Evolutionary conservation across 805 yeast genomes (phyloP).

Genomic region (Yamadazyma olivae): DNA sequence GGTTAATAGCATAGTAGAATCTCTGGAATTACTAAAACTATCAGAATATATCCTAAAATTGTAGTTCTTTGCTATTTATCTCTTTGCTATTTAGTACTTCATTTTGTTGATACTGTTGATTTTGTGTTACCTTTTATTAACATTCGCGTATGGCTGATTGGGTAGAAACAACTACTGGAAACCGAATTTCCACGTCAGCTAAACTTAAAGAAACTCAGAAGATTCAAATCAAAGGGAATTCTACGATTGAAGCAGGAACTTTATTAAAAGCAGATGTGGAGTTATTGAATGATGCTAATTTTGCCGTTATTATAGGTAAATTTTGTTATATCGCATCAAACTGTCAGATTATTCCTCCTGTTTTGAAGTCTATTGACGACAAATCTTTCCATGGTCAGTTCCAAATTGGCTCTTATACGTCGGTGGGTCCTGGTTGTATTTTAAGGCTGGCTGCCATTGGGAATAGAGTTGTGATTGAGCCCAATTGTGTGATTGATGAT

Average conservation of each 20-base stretch:
- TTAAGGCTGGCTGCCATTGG: constrained; percentile 44
- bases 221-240: constrained; percentile 46
- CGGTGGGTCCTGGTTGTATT: constrained; percentile 33
- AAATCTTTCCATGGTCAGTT: constrained; percentile 20
- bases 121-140: no score
- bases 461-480: constrained; percentile 47
- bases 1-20: no score
- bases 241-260: constrained; percentile 40
- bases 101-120: no score
- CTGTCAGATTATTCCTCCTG: constrained; percentile 20
- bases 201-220: constrained; percentile 39
- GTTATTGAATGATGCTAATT: constrained; percentile 9
- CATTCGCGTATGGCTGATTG: no score
- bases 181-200: constrained; percentile 45
- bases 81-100: no score
- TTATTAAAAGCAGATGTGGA: constrained; percentile 31
- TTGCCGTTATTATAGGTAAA: constrained; percentile 44
- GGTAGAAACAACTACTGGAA: constrained; percentile 52
- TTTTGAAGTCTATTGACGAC: constrained; percentile 7
- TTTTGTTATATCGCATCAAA: constrained; percentile 36
- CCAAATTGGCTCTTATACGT: constrained; percentile 46
- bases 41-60: no score
- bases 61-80: no score
- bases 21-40: no score
- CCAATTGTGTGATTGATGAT: constrained; percentile 32